Evolutionary conservation across 2,329 filamentous ascomycete genomes (phyloP).

Genomic region (Aspergillus transmontanensis): DNA sequence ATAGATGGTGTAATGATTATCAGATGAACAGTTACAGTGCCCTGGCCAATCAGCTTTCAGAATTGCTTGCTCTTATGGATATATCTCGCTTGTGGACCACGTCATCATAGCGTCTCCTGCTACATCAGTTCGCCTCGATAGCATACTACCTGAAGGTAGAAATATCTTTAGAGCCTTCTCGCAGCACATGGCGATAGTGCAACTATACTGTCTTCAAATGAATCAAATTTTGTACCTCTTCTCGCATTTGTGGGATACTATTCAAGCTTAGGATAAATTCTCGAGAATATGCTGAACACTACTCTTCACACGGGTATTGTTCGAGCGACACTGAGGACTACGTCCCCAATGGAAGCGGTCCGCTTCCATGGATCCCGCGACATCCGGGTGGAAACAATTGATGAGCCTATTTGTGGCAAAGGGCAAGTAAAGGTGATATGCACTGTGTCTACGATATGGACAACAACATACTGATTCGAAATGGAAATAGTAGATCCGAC

Average conservation of each 20-base stretch:
- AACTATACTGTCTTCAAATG: not conserved
- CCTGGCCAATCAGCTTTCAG: slow-evolving; percentile 1
- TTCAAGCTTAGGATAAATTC: not conserved
- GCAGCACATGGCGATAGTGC: not conserved
- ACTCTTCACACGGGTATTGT: slow-evolving; percentile 5
- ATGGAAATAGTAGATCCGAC: slow-evolving; percentile 22
- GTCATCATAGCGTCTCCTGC: not conserved
- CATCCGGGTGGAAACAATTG: slow-evolving; percentile 38
- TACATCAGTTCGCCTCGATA: not conserved
- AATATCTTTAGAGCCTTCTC: not conserved
- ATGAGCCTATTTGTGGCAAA: slow-evolving; percentile 45
- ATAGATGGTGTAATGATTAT: slow-evolving; percentile 8
- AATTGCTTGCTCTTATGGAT: not conserved
- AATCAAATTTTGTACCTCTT: not conserved
- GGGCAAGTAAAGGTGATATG: slow-evolving; percentile 51
- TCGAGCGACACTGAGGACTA: slow-evolving; percentile 7
- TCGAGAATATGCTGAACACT: slow-evolving; percentile 7
- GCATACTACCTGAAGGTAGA: not conserved
- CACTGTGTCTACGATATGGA: too few relatives aligned
- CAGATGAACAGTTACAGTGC: not conserved
- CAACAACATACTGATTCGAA: not conserved
- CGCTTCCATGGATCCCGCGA: slow-evolving; percentile 40
- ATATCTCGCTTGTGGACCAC: not conserved
- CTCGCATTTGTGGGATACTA: not conserved
- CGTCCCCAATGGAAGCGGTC: slow-evolving; percentile 34